Evolutionary conservation across 2,329 filamentous ascomycete species (phyloP).

Genomic region (Fusarium cicatricum): DNA sequence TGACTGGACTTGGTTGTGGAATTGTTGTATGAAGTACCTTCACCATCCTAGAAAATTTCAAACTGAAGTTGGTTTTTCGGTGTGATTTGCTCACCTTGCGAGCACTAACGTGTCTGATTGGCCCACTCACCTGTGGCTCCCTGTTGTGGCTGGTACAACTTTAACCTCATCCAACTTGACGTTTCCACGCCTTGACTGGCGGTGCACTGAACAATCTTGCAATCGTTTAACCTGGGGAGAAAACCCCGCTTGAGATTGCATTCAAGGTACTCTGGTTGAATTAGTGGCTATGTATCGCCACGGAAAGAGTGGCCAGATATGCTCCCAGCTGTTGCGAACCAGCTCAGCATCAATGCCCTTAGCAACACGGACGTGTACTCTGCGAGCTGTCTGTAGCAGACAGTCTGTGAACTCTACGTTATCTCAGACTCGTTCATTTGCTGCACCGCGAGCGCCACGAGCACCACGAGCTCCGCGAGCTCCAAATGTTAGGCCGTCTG

Average conservation of each 20-base stretch:
- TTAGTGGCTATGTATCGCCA: constrained; percentile 8
- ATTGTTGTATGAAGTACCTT: constrained; percentile 27
- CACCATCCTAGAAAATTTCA: constrained; percentile 27
- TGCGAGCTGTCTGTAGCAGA: background rate
- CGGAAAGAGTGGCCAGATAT: constrained; percentile 4
- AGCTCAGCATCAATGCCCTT: background rate
- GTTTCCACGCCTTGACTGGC: background rate
- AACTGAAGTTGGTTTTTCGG: constrained; percentile 30
- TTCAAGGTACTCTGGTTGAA: background rate
- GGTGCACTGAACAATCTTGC: background rate
- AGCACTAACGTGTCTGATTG: constrained; percentile 31
- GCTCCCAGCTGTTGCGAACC: constrained; percentile 15
- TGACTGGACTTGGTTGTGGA: constrained; percentile 8
- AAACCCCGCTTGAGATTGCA: background rate
- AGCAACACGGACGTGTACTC: background rate
- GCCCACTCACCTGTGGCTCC: constrained; percentile 7
- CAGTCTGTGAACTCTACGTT: background rate
- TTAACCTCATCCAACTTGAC: constrained; percentile 15
- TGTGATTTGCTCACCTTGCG: constrained; percentile 13
- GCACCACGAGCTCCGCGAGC: constrained; percentile 24
- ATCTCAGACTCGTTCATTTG: constrained; percentile 31
- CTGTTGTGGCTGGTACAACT: constrained; percentile 24
- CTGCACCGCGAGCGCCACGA: constrained; percentile 25
- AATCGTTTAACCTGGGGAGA: background rate
- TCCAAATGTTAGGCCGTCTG: constrained; percentile 5